Evolutionary conservation across 345 rosid species (phyloP), one percentile per base, ranked within the genome.

Genomic region (Eucalyptus cladocalyx): DNA sequence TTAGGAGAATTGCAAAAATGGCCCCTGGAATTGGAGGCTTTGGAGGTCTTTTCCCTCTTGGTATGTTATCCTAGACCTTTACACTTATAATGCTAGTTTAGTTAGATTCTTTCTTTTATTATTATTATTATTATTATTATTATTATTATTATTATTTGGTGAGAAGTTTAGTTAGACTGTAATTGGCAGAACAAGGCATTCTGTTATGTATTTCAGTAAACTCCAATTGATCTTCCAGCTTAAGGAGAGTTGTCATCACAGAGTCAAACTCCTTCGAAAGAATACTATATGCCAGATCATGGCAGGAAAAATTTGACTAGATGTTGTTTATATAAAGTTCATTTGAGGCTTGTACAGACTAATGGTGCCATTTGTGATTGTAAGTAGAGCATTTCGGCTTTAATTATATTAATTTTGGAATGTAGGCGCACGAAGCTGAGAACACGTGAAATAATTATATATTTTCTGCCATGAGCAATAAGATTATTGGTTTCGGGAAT

Each of bases 11-110:
- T 80, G 97, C 97, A 0, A 96, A 96, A 89, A 96, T 98, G 99
- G 97, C 97, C 48, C 99, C 97, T 65, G 97, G 97, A 76, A 96
- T 97, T 60, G 99, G 99, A 54, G 99, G 99, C 67, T 98, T 98
- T 86, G 99, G 98, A 60, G 99, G 99, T 48, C 97, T 96, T 88
- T 96, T 89, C 91, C 98, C 99, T 15, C 92, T 96, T 48, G 99
- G 99, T 97, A 96, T 88, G 85, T 8, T 86, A 32, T 47, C 37
- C 30, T 49, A 15, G 11, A 34, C 69, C 37, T 28, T 30, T 87
- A 43, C 40, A 56, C 28, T 51, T 58, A 87, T 86, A 5, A 45
- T 43, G 49, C 28, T 40, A 86, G 56, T 8, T 69, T 69, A 49
- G 45, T 17, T 24, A 10, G 15, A 28, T 32, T 51, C 58, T 50